phyloP scores from a whole-genome alignment of 23 red algal species.

The Chondrus crispus region DNA sequence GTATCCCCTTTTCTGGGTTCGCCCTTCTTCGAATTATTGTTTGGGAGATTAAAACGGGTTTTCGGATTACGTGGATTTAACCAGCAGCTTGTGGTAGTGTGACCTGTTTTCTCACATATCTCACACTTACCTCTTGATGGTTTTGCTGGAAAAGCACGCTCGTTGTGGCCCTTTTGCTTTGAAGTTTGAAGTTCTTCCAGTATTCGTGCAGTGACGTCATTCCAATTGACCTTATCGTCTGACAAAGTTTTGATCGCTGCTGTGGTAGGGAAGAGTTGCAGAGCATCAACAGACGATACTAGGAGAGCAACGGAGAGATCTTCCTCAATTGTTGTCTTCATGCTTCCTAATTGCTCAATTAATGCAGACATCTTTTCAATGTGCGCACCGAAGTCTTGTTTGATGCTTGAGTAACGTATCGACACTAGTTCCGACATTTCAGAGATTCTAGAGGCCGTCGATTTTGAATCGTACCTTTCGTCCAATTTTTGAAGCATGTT shows the following conservation, averaged over 20 bases:
- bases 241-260: slow-evolving; percentile 28
- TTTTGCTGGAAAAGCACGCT: too few relatives aligned
- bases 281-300: background rate
- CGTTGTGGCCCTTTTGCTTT: too few relatives aligned
- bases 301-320: slow-evolving; percentile 21
- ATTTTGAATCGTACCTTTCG: background rate
- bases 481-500: background rate
- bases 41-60: background rate
- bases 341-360: background rate
- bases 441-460: background rate
- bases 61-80: background rate
- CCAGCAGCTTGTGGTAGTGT: background rate
- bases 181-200: background rate
- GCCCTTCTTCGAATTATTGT: background rate
- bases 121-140: background rate
- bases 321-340: slow-evolving; percentile 5
- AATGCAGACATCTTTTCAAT: slow-evolving; percentile 8
- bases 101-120: background rate
- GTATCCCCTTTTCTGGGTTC: background rate
- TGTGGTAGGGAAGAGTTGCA: background rate
- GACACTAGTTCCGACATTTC: slow-evolving; percentile 9
- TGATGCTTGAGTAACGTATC: slow-evolving; percentile 1
- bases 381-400: background rate
- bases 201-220: background rate
- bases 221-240: background rate